Evolutionary conservation across 2,329 filamentous ascomycete genomes (phyloP), one percentile per base, ranked within the genome.

Genomic region (Trichoderma afroharzianum): DNA sequence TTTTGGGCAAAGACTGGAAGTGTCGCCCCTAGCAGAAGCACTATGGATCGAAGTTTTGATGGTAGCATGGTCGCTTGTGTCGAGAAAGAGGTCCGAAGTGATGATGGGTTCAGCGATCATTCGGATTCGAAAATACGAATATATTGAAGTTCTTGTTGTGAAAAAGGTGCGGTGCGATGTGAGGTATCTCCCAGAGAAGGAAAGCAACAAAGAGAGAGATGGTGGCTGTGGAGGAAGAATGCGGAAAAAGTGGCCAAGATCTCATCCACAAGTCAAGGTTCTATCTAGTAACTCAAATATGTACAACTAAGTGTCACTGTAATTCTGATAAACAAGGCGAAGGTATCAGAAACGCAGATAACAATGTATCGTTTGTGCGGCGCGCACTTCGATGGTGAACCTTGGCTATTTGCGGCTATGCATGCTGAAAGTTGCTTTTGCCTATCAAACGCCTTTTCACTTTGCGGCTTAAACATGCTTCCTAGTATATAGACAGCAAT

Each of bases 81-180:
- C 5, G 28, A 11, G 1, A 30, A 3, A 6, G 3, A 2, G 15
- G 53, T 1, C 3, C n/a, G 39, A 3, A n/a, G 3, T 4, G 39
- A 43, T 1, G 39, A 43, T 43, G 15, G 39, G 15, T 43, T 4
- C 9, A 43, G 39, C 3, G 39, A 4, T 43, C 39, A 7, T 6
- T 43, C 39, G 39, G 7, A n/a, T 43, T 43, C 39, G 3, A n/a
- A n/a, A n/a, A 43, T 43, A 43, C 9, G 33, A 43, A 3, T n/a
- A 43, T n/a, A 6, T 12, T 1, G 8, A n/a, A 50, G n/a, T 50
- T 0, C 1, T 50, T 50, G 43, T 50, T 21, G n/a, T 12, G 5
- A 21, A 21, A 11, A 11, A 21, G n/a, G 43, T 43, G 3, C 7
- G 36, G 36, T 43, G 7, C 3, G 7, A 18, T 43, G 36, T 2